A percentile compares a stretch with the other conserved stretches of the same genome.
Evolutionary conservation across 192 early-diverging fungal genomes (phyloP).

Genomic region (Linnemannia hyalina): DNA sequence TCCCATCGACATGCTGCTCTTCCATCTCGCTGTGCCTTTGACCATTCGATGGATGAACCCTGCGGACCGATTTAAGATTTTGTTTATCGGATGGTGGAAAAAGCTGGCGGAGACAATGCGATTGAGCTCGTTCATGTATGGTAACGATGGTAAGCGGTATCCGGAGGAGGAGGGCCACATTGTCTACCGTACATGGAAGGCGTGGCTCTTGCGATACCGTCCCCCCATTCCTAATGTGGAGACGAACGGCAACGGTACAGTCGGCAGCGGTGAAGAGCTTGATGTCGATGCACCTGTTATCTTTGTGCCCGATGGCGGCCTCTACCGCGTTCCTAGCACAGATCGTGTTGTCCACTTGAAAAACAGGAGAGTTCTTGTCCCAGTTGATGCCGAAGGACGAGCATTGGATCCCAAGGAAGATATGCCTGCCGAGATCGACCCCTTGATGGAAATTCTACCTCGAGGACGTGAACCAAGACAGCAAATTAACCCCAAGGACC

Average conservation of each 20-base stretch:
- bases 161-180: constrained; percentile 82
- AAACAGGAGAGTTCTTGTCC: constrained; percentile 85
- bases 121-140: constrained; percentile 87
- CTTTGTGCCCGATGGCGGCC: constrained; percentile 74
- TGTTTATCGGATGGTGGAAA: constrained; percentile 83
- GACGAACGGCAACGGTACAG: constrained; percentile 41
- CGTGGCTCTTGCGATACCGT: constrained; percentile 65
- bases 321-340: constrained; percentile 86
- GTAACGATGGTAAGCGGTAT: constrained; percentile 64
- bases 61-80: constrained; percentile 62
- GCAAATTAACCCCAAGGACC: constrained; percentile 66
- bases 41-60: constrained; percentile 73
- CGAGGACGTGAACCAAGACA: constrained; percentile 33
- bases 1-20: constrained; percentile 80
- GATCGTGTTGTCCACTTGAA: constrained; percentile 89
- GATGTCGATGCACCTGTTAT: constrained; percentile 58
- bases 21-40: constrained; percentile 82
- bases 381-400: constrained; percentile 69
- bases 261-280: constrained; percentile 55
- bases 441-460: constrained; percentile 50
- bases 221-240: constrained; percentile 68
- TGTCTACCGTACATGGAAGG: constrained; percentile 63
- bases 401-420: constrained; percentile 73
- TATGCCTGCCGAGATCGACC: constrained; percentile 69
- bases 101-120: constrained; percentile 72